These are phyloP conservation scores for Acorus gramineus DNA, from an alignment of 106 monocot genomes.

Conservation along the genomic window DNA sequence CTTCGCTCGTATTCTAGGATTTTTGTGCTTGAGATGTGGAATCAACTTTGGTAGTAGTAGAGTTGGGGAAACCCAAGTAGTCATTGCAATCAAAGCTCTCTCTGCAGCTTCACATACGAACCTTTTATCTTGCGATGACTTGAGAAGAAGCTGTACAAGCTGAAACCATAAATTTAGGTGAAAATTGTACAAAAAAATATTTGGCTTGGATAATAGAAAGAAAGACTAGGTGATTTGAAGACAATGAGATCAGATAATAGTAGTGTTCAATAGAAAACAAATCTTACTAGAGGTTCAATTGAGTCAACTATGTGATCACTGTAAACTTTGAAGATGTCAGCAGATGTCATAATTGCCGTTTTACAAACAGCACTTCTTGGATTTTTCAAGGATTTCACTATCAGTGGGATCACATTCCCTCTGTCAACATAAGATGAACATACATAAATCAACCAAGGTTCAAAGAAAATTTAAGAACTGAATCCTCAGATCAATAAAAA, in stretches of 20 bases:
- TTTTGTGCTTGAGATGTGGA: slow-evolving; percentile 74
- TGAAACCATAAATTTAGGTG: slow-evolving; percentile 15
- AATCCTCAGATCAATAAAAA: neutral
- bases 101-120: slow-evolving; percentile 99
- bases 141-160: slow-evolving; percentile 87
- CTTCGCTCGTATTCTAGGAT: slow-evolving; percentile 87
- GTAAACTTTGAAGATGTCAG: slow-evolving; percentile 79
- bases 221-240: neutral
- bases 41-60: slow-evolving; percentile 71
- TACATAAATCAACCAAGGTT: neutral
- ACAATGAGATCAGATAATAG: neutral
- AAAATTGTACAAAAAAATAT: neutral
- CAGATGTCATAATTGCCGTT: slow-evolving; percentile 89
- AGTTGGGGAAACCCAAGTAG: slow-evolving; percentile 65
- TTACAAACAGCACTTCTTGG: slow-evolving; percentile 98
- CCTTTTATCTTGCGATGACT: slow-evolving; percentile 95
- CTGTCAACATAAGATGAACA: slow-evolving; percentile 23
- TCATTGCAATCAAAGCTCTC: slow-evolving; percentile 68
- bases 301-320: slow-evolving; percentile 62
- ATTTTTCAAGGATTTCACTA: slow-evolving; percentile 83
- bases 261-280: neutral
- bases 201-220: neutral
- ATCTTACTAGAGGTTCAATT: slow-evolving; percentile 65
- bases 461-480: neutral
- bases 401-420: slow-evolving; percentile 45